Conservation (phyloP, 768 basidiomycete species). For the Royoungia palumana region DNA sequence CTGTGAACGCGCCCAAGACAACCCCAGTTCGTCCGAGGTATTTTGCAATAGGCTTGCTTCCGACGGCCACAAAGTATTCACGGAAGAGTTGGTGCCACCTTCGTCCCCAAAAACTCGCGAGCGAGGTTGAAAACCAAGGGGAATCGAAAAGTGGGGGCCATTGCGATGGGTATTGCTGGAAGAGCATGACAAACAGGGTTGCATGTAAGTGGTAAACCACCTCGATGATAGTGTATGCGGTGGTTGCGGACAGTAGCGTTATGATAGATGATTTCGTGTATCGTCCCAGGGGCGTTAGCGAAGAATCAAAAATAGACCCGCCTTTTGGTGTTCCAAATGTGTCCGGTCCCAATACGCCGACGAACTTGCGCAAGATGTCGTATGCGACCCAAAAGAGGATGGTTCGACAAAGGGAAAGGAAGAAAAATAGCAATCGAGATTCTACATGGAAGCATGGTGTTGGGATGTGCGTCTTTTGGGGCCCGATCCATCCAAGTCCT, state of each 20-base stretch:
- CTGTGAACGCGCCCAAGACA: slow-evolving; percentile 55
- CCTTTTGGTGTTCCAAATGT: slow-evolving; percentile 36
- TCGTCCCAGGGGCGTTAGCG: slow-evolving; percentile 30
- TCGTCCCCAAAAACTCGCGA: slow-evolving; percentile 59
- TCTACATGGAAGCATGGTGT: slow-evolving; percentile 12
- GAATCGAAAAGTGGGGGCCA: slow-evolving; percentile 64
- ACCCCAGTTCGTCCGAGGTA: slow-evolving; percentile 47
- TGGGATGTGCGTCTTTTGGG: slow-evolving; percentile 12
- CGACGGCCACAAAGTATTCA: slow-evolving; percentile 51
- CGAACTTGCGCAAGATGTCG: slow-evolving; percentile 1
- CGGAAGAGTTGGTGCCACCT: slow-evolving; percentile 73
- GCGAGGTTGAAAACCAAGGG: slow-evolving; percentile 56
- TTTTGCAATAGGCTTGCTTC: slow-evolving; percentile 40
- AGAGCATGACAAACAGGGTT: slow-evolving; percentile 42
- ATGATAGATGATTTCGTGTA: slow-evolving; percentile 45
- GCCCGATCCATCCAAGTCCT: slow-evolving; percentile 28
- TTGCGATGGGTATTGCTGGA: slow-evolving; percentile 46
- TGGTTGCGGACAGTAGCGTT: slow-evolving; percentile 40
- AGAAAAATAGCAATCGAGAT: slow-evolving; percentile 18
- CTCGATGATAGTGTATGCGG: slow-evolving; percentile 46
- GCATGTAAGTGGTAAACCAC: slow-evolving; percentile 40
- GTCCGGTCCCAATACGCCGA: slow-evolving; percentile 34
- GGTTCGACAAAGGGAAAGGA: slow-evolving; percentile 14
- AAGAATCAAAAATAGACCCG: slow-evolving; percentile 37
- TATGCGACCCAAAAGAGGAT: background rate